These are phyloP conservation scores for Phanerochaete carnosa DNA, from an alignment of 768 basidiomycete species.

Conservation along the genomic window DNA sequence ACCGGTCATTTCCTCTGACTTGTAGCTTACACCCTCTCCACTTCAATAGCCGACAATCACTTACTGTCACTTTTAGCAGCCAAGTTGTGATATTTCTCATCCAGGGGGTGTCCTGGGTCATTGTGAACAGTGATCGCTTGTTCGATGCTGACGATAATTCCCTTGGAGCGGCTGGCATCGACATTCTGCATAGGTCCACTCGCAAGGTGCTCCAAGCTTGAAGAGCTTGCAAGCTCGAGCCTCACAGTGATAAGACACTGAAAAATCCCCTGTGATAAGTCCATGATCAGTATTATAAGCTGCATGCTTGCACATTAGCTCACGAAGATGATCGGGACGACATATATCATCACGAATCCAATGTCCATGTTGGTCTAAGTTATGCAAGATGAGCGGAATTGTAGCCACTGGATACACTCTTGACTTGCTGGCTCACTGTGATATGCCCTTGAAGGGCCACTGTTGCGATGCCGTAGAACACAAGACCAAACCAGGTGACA, in stretches of 20 bases:
- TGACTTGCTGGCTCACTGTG: conserved; percentile 5
- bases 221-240: conserved; percentile 10
- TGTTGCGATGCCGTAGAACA: conserved; percentile 15
- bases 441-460: conserved; percentile 17
- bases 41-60: not conserved
- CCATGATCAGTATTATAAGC: no score
- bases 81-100: not conserved
- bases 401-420: not conserved
- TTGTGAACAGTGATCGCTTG: not conserved
- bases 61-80: not conserved
- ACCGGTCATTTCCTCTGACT: no score
- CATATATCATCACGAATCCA: conserved; percentile 14
- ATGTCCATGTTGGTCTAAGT: conserved; percentile 13
- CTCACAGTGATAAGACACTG: conserved; percentile 21
- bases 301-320: no score
- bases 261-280: conserved; percentile 18
- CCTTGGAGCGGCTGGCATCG: not conserved
- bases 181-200: not conserved
- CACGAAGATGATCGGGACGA: conserved; percentile 19
- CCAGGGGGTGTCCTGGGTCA: not conserved
- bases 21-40: no score
- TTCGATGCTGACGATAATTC: not conserved
- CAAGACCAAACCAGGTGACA: conserved; percentile 23
- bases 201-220: not conserved
- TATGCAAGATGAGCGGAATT: not conserved